Conservation (phyloP, 768 basidiomycete genomes). For the Hirschioporus abietinus region DNA sequence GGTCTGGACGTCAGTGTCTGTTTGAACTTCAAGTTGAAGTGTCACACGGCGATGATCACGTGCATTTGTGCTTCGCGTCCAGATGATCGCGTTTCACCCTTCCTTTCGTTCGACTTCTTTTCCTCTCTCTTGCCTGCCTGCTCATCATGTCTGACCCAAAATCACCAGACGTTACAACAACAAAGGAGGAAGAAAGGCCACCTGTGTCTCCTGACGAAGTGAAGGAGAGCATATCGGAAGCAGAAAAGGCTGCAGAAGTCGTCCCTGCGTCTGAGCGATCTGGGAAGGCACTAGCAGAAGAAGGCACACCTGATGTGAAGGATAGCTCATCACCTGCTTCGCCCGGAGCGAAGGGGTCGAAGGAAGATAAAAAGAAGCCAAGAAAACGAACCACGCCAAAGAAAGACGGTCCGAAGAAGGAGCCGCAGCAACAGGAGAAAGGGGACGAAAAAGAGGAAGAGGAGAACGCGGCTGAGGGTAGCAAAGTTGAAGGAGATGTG, state of each 20-base stretch:
- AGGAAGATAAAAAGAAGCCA: not conserved
- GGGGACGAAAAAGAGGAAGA: slow-evolving; percentile 18
- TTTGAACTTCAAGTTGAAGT: too few relatives aligned
- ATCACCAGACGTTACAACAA: not conserved
- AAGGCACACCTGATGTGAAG: not conserved
- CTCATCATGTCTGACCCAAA: not conserved
- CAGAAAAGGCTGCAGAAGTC: not conserved
- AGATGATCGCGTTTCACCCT: not conserved
- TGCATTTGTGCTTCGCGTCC: too few relatives aligned
- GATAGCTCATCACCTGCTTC: not conserved
- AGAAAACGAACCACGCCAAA: not conserved
- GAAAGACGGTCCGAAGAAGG: not conserved
- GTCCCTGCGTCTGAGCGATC: not conserved
- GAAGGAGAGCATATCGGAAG: not conserved
- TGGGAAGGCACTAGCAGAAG: not conserved
- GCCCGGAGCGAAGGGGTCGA: not conserved
- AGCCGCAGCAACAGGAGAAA: not conserved
- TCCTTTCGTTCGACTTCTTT: not conserved
- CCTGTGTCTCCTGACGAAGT: not conserved
- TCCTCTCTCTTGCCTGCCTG: too few relatives aligned
- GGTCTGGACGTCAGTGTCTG: too few relatives aligned
- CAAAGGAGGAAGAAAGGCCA: not conserved
- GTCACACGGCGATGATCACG: too few relatives aligned
- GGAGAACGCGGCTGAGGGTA: not conserved
- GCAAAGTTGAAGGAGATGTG: slow-evolving; percentile 1